phyloP scores from a whole-genome alignment of 2,329 filamentous ascomycete species.

The Fusarium aywerte region DNA sequence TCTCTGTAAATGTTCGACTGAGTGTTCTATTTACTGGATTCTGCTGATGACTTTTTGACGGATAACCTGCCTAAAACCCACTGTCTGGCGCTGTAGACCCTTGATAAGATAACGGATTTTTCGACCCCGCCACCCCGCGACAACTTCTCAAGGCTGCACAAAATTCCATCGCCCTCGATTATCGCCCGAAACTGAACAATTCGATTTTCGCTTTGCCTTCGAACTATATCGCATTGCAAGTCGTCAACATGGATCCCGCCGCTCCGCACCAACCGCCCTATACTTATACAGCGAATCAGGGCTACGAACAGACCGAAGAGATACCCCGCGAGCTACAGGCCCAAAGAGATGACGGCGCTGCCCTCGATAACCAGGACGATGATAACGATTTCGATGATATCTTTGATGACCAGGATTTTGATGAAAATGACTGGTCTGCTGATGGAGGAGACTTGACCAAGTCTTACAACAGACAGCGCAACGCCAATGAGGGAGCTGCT shows the following conservation, averaged over 20 bases:
- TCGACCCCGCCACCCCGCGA: slow-evolving; percentile 35
- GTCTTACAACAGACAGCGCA: slow-evolving; percentile 86
- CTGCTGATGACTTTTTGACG: not conserved
- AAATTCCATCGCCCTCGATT: slow-evolving; percentile 33
- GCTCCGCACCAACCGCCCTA: slow-evolving; percentile 60
- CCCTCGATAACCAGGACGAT: slow-evolving; percentile 36
- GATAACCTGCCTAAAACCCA: slow-evolving; percentile 10
- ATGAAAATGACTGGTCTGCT: slow-evolving; percentile 71
- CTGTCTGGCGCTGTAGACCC: not conserved
- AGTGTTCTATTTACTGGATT: not conserved
- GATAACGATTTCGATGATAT: slow-evolving; percentile 46
- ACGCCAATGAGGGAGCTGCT: slow-evolving; percentile 65
- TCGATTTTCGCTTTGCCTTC: not conserved
- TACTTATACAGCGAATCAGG: slow-evolving; percentile 56
- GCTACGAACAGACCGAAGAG: slow-evolving; percentile 55
- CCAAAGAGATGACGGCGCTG: slow-evolving; percentile 43
- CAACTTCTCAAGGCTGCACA: slow-evolving; percentile 39
- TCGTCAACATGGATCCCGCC: slow-evolving; percentile 46
- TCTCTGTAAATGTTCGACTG: not conserved
- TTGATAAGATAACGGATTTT: slow-evolving; percentile 42
- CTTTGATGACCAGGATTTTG: slow-evolving; percentile 64
- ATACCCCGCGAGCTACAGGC: slow-evolving; percentile 49
- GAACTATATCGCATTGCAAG: slow-evolving; percentile 1
- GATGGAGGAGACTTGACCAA: slow-evolving; percentile 79
- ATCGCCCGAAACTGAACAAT: slow-evolving; percentile 4